phyloP scores from a whole-genome alignment of 1,284 basidiomycete species.

The Puccinia coronata region DNA sequence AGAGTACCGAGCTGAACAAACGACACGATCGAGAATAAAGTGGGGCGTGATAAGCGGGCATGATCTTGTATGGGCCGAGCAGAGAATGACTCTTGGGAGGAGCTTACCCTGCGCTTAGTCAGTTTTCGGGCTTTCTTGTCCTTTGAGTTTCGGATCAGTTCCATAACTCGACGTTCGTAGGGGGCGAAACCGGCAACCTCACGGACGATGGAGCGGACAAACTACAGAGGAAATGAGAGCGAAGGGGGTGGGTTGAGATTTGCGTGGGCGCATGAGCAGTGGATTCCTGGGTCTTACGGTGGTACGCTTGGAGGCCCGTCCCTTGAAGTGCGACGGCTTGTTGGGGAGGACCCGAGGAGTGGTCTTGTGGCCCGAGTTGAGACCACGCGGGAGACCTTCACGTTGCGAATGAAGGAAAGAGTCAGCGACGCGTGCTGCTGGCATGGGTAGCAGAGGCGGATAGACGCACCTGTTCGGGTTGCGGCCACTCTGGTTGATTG shows the following conservation, averaged over 20 bases:
- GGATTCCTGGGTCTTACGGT: conserved; percentile 53
- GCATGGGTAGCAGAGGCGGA: not conserved
- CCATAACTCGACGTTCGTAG: conserved; percentile 98
- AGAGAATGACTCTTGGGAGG: conserved; percentile 42
- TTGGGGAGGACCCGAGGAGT: conserved; percentile 76
- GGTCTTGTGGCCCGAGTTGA: conserved; percentile 90
- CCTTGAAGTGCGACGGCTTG: conserved; percentile 91
- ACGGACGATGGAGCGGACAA: conserved; percentile 85
- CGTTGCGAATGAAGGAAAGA: not conserved
- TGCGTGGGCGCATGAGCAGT: not conserved
- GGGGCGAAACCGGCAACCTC: conserved; percentile 95
- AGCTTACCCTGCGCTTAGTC: conserved; percentile 91
- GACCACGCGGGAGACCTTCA: conserved; percentile 82
- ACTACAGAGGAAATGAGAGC: conserved; percentile 66
- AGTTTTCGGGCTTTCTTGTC: conserved; percentile 98
- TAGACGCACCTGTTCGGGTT: conserved; percentile 39
- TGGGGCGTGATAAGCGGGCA: not conserved
- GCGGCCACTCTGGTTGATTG: conserved; percentile 44
- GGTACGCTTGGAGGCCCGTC: conserved; percentile 68
- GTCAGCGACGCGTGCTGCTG: not conserved
- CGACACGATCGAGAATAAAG: too few relatives aligned
- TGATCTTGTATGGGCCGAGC: not conserved
- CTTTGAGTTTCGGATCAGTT: conserved; percentile 79
- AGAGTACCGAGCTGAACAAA: conserved; percentile 79
- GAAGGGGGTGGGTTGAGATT: conserved; percentile 51